These are phyloP conservation scores for Raddia guianensis DNA, from an alignment of 176 grass and related monocot genomes.

Conservation along the genomic window DNA sequence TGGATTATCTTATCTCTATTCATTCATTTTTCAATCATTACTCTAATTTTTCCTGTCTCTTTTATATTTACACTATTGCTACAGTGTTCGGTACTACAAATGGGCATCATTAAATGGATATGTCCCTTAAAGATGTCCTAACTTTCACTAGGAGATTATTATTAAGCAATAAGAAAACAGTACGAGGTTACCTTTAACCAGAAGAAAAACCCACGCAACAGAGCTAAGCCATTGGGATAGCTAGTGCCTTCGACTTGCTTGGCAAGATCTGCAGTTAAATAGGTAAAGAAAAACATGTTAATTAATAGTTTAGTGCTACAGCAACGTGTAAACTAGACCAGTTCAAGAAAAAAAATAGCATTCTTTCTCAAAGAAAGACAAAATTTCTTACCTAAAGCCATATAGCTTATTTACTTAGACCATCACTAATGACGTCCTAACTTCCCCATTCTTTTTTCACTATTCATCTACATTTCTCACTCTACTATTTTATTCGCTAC, in stretches of 20 bases:
- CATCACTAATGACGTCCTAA: too few relatives aligned
- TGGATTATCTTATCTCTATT: too few relatives aligned
- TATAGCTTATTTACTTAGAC: too few relatives aligned
- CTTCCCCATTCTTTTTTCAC: too few relatives aligned
- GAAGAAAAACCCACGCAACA: conserved; percentile 81
- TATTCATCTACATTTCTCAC: too few relatives aligned
- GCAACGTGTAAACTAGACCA: neutral
- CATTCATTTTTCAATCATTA: too few relatives aligned
- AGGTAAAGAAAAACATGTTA: conserved; percentile 16
- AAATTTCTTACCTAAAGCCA: conserved; percentile 10
- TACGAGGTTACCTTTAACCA: conserved; percentile 67
- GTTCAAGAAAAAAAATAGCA: conserved; percentile 23
- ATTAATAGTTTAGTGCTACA: neutral
- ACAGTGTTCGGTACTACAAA: too few relatives aligned
- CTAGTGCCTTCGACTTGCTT: conserved; percentile 39
- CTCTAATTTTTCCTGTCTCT: too few relatives aligned
- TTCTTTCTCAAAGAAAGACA: conserved; percentile 11
- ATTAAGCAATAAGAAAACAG: neutral
- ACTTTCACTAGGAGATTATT: neutral
- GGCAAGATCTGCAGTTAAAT: conserved; percentile 55
- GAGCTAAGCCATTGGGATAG: conserved; percentile 44
- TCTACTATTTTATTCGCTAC: too few relatives aligned
- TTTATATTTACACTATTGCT: too few relatives aligned
- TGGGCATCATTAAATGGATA: too few relatives aligned
- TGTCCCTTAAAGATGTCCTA: neutral